These are phyloP conservation scores for Fusarium sp. DNA, from an alignment of 2,329 filamentous ascomycete species.

Conservation along the genomic window DNA sequence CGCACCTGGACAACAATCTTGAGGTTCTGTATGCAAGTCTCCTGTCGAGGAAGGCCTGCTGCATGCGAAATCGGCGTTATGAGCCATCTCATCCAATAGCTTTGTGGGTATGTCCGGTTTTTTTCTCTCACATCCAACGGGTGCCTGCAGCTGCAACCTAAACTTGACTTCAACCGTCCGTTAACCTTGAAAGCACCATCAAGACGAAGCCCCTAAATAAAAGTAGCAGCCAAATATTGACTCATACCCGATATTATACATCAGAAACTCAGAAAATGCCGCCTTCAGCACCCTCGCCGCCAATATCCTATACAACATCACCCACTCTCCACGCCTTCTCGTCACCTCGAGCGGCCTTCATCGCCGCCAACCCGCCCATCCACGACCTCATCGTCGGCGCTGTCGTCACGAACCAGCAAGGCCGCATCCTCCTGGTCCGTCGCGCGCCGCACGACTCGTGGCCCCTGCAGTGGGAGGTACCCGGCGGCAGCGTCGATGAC, in stretches of 20 bases:
- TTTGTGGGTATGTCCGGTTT: no score
- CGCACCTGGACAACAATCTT: no score
- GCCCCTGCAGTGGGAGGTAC: conserved; percentile 48
- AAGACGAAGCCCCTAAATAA: no score
- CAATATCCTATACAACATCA: conserved; percentile 35
- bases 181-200: not conserved
- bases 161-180: no score
- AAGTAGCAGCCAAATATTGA: no score
- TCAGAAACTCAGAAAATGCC: no score
- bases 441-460: conserved; percentile 49
- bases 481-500: conserved; percentile 45
- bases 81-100: no score
- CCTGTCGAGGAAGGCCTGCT: no score
- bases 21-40: no score
- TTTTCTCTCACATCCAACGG: no score
- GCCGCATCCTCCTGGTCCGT: conserved; percentile 45
- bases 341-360: conserved; percentile 31
- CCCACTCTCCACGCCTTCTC: conserved; percentile 36
- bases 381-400: conserved; percentile 46
- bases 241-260: no score
- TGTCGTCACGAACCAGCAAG: conserved; percentile 39
- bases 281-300: conserved; percentile 14
- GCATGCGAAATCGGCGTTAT: no score
- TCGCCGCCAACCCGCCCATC: conserved; percentile 39
- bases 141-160: not conserved